A percentile compares a stretch with the other conserved stretches of the same genome.
Evolutionary conservation across 2,329 filamentous ascomycete species (phyloP).

Genomic region (Xylaria polymorpha): DNA sequence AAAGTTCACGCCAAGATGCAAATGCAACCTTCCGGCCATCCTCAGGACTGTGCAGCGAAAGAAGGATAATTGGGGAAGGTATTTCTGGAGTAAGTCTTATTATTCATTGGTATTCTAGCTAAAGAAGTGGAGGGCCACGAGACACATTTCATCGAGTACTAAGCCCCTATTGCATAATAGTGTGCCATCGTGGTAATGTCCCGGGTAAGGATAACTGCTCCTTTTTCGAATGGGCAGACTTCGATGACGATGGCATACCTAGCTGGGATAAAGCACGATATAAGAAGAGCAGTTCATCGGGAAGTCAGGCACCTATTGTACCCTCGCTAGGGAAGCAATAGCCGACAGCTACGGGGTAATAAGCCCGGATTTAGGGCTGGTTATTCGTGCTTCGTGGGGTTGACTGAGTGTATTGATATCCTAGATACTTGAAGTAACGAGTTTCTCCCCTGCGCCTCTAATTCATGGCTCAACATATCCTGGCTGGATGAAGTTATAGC

Average conservation of each 20-base stretch:
- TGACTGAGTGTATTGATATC: slow-evolving; percentile 11
- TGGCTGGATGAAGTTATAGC: slow-evolving; percentile 45
- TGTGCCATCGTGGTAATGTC: slow-evolving; percentile 83
- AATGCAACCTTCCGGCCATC: slow-evolving; percentile 74
- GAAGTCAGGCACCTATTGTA: not conserved
- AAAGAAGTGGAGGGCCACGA: not conserved
- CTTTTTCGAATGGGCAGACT: slow-evolving; percentile 87
- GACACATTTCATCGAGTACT: slow-evolving; percentile 6
- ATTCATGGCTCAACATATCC: slow-evolving; percentile 51
- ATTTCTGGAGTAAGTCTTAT: slow-evolving; percentile 77
- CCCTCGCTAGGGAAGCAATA: not conserved
- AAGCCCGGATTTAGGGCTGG: not conserved
- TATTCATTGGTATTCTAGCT: not conserved
- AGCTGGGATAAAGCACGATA: slow-evolving; percentile 62
- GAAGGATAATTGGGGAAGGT: slow-evolving; percentile 78
- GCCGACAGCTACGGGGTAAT: slow-evolving; percentile 6
- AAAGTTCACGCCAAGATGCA: slow-evolving; percentile 79
- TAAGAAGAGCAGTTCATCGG: slow-evolving; percentile 32
- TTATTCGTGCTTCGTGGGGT: not conserved
- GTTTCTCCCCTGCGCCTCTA: not conserved
- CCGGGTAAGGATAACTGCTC: slow-evolving; percentile 76
- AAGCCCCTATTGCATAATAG: slow-evolving; percentile 21
- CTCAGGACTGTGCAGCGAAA: slow-evolving; percentile 84
- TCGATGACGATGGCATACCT: slow-evolving; percentile 87
- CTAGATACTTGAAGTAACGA: slow-evolving; percentile 3